Percentiles rank a stretch among this genome's conserved stretches.
Conservation (phyloP, 495 filamentous ascomycete species). For the Hyaloscypha hepaticicola region DNA sequence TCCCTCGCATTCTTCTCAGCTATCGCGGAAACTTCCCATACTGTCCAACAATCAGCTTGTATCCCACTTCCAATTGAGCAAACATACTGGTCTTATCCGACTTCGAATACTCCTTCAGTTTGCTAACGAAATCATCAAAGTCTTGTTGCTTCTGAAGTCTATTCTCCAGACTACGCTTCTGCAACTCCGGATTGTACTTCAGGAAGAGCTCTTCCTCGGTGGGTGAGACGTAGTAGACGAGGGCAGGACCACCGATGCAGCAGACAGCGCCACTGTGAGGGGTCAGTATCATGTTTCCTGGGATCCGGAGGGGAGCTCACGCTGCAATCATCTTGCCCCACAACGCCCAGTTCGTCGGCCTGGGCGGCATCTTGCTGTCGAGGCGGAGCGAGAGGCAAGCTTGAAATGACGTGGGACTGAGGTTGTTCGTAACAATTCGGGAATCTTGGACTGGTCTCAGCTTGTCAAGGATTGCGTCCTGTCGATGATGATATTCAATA, state of each 20-base stretch:
- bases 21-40: constrained; percentile 73
- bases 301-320: constrained; percentile 35
- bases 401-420: not conserved
- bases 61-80: not conserved
- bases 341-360: constrained; percentile 33
- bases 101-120: constrained; percentile 85
- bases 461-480: not conserved
- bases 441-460: constrained; percentile 11
- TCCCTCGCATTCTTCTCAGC: constrained; percentile 56
- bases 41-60: constrained; percentile 36
- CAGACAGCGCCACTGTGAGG: constrained; percentile 60
- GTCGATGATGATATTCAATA: constrained; percentile 19
- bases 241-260: constrained; percentile 78
- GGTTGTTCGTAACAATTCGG: not conserved
- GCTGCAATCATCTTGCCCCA: constrained; percentile 43
- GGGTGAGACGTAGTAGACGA: constrained; percentile 78
- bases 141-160: constrained; percentile 73
- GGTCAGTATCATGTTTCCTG: constrained; percentile 13
- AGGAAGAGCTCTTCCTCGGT: constrained; percentile 89
- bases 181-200: constrained; percentile 90
- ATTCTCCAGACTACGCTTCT: constrained; percentile 74
- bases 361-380: constrained; percentile 29
- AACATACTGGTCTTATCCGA: constrained; percentile 71
- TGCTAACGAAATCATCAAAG: constrained; percentile 80
- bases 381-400: constrained; percentile 17